Evolutionary conservation across 2,329 filamentous ascomycete genomes (phyloP), one percentile per base, ranked within the genome.

Genomic region (Huntiella bhutanensis): DNA sequence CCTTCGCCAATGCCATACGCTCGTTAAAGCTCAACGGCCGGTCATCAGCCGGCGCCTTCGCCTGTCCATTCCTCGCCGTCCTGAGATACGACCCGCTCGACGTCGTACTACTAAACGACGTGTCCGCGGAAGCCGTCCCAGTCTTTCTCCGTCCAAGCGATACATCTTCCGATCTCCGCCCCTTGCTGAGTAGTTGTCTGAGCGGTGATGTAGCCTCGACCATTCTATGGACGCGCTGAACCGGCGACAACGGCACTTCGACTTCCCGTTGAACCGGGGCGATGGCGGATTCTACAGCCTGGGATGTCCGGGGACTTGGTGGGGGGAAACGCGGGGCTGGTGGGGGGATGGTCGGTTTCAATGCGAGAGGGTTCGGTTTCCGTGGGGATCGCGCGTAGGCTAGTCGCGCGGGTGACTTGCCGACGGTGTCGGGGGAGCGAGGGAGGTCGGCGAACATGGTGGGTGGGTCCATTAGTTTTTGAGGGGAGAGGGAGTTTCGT

Each of bases 21-120:
- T 96, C 86, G 57, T 82, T 94, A 61, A 96, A 98, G 46, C 75
- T 74, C 48, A 66, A 55, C 3, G 70, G 65, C 15, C 66, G 62
- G 22, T 45, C 45, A 36, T 48, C 49, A 11, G 42, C n/a, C 2
- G 45, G 28, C 7, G 19, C 10, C 35, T 43, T 49, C 10, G 41
- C 39, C 36, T 46, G 43, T 12, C 39, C 44, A 2, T 44, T 13
- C 28, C 45, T 38, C 8, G 49, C 49, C 13, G 45, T 50, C 11
- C 48, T 40, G 4, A 49, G 44, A 37, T 49, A 49, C 2, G 41
- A 33, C 8, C 33, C 28, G 13, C 47, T 37, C 5, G 32, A 43
- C 4, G 38, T 43, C 8, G 17, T 16, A 35, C 47, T 49, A 7
- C 43, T 37, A 34, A 49, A 45, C 15, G 47, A 41, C 17, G 42